Conservation (phyloP, 164 flowering plant genomes). For the Houttuynia cordata region DNA sequence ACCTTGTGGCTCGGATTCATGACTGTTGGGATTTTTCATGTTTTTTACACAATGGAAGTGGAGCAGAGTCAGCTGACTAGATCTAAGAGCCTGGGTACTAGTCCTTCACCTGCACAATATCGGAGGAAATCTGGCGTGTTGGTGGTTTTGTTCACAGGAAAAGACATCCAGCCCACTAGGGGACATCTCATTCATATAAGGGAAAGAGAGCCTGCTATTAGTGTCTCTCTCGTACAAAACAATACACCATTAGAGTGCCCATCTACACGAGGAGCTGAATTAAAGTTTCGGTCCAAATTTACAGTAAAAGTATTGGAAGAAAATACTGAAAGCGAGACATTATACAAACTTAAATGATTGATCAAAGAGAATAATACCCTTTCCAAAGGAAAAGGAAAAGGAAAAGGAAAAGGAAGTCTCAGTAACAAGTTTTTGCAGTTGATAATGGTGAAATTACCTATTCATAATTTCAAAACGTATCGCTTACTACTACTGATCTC, state of each 20-base stretch:
- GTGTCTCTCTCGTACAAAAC: not conserved
- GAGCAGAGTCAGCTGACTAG: no score
- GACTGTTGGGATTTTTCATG: slow-evolving; percentile 28
- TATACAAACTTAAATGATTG: no score
- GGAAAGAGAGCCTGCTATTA: not conserved
- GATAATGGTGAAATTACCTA: no score
- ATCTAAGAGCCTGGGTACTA: not conserved
- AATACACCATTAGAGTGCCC: not conserved
- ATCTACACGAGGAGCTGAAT: not conserved
- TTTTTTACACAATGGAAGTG: not conserved
- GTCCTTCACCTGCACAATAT: slow-evolving; percentile 8
- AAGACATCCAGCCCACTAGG: not conserved
- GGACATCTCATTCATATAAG: not conserved
- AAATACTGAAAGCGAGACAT: no score
- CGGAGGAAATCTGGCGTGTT: not conserved
- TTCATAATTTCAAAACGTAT: no score
- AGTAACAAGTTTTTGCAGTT: no score
- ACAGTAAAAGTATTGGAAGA: no score
- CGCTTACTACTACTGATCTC: no score
- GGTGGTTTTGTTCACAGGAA: not conserved
- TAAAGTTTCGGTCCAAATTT: no score
- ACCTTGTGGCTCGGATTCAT: slow-evolving; percentile 23
- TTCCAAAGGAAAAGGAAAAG: no score
- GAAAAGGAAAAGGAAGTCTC: no score
- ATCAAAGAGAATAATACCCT: no score